phyloP scores from a whole-genome alignment of 495 filamentous ascomycete genomes.

The Tuber melanosporum region DNA sequence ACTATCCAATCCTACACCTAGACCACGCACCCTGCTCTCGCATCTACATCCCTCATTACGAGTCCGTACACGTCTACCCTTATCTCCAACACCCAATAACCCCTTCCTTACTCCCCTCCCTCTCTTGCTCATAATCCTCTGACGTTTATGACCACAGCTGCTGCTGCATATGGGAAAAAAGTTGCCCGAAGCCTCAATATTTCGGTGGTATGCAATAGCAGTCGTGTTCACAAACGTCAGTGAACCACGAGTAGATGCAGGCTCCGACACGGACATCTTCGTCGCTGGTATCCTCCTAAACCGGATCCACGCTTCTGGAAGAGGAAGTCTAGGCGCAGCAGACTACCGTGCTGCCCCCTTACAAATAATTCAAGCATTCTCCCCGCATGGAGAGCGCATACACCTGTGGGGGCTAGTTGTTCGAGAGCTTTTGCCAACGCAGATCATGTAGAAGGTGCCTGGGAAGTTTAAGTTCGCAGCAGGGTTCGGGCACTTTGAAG shows the following conservation, averaged over 20 bases:
- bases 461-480: neutral
- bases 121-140: slow-evolving; percentile 40
- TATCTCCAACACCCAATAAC: slow-evolving; percentile 9
- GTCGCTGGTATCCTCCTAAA: slow-evolving; percentile 50
- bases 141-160: too few relatives aligned
- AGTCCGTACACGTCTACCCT: slow-evolving; percentile 58
- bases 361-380: neutral
- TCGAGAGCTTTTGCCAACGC: neutral
- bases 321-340: slow-evolving; percentile 43
- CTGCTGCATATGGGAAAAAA: too few relatives aligned
- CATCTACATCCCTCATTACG: slow-evolving; percentile 52
- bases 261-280: slow-evolving; percentile 47
- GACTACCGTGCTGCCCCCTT: slow-evolving; percentile 47
- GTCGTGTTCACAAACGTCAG: too few relatives aligned
- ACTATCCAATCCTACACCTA: slow-evolving; percentile 43
- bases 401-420: neutral
- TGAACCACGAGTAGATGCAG: slow-evolving; percentile 42
- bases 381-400: neutral
- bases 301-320: slow-evolving; percentile 44
- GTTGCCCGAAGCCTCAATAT: too few relatives aligned
- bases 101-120: slow-evolving; percentile 28
- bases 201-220: too few relatives aligned
- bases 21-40: slow-evolving; percentile 43
- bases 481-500: neutral
- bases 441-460: neutral